Conservation (phyloP, 2,329 filamentous ascomycete genomes). For the Rutstroemia sp. region DNA sequence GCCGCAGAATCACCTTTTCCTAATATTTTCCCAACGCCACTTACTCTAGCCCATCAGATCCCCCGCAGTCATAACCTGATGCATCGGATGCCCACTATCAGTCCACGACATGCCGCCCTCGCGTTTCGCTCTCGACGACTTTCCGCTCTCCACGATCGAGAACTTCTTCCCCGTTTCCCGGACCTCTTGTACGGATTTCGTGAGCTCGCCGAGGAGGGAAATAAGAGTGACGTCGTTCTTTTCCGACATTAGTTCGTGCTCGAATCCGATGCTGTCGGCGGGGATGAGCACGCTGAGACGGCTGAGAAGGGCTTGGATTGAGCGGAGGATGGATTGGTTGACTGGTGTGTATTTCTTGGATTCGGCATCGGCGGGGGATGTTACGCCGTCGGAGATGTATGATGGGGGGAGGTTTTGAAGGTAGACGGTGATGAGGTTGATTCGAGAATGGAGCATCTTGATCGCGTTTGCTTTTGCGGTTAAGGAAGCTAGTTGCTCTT, state of each 20-base stretch:
- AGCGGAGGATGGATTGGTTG: conserved; percentile 70
- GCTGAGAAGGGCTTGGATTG: conserved; percentile 77
- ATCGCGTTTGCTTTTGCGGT: conserved; percentile 88
- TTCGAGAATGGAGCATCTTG: conserved; percentile 79
- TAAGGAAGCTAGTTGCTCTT: conserved; percentile 57
- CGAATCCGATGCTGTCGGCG: conserved; percentile 54
- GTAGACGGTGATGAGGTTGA: conserved; percentile 68
- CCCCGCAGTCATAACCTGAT: conserved; percentile 11
- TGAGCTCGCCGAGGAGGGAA: conserved; percentile 65
- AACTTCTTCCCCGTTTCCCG: conserved; percentile 73
- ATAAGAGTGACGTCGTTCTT: conserved; percentile 79
- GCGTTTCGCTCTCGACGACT: conserved; percentile 2
- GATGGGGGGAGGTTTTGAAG: conserved; percentile 64
- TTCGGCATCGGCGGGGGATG: conserved; percentile 25
- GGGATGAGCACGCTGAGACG: conserved; percentile 78
- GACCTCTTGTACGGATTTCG: conserved; percentile 63
- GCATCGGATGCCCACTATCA: background rate
- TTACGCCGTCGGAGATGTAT: conserved; percentile 44
- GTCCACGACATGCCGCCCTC: conserved; percentile 6
- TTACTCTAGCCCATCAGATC: conserved; percentile 11
- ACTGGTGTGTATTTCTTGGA: conserved; percentile 23
- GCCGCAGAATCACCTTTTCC: background rate
- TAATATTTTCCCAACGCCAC: background rate
- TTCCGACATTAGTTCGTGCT: conserved; percentile 66
- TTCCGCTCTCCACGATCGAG: conserved; percentile 39